Base-by-base conservation (phyloP, 2,329 filamentous ascomycete species). In the Fusarium oligoseptatum region DNA sequence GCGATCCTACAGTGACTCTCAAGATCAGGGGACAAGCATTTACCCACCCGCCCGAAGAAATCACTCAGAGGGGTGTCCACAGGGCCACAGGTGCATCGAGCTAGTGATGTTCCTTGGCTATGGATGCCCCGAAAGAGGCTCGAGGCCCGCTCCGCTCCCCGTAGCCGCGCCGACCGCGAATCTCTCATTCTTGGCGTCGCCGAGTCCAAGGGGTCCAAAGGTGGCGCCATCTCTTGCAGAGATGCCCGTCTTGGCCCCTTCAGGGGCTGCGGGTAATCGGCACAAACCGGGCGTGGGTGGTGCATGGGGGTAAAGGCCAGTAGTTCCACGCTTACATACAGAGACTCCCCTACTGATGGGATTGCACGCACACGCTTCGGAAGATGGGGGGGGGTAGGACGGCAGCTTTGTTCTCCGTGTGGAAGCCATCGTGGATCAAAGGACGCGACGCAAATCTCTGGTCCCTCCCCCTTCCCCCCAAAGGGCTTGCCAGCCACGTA, bases 221-320 rank as follows among this genome's bases (percentile, higher is more conserved):
- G 71, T 74, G 67, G 60, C 58, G 64, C 58, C 32, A 68, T 50
- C 22, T 29, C 41, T 24, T 39, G 22, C 55, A 48, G 17, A 32
- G 48, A 37, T 17, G 15, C 29, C 41, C 41, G 24, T 43, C 41
- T 50, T 36, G 43, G 58, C 37, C 29, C 9, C 41, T 29, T 64
- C 70, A 70, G 29, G 68, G 68, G 48, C 36, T 36, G 36, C 68
- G 72, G 72, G 55, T 69, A 70, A 63, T 66, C 72, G 72, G 72
- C 72, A 74, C 20, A 74, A 39, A 29, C 27, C 67, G 67, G 60
- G 48, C 17, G 48, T 52, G 48, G 55, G 24, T 37, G 29, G 14
- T 32, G 14, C n/a, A 11, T 9, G 34, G 20, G 20, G 36, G n/a
- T 27, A 60, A 32, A 36, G 58, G 15, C 52, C 52, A 43, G 12